Evolutionary conservation across 495 filamentous ascomycete species (phyloP).

Genomic region (Podospora fimiseda): DNA sequence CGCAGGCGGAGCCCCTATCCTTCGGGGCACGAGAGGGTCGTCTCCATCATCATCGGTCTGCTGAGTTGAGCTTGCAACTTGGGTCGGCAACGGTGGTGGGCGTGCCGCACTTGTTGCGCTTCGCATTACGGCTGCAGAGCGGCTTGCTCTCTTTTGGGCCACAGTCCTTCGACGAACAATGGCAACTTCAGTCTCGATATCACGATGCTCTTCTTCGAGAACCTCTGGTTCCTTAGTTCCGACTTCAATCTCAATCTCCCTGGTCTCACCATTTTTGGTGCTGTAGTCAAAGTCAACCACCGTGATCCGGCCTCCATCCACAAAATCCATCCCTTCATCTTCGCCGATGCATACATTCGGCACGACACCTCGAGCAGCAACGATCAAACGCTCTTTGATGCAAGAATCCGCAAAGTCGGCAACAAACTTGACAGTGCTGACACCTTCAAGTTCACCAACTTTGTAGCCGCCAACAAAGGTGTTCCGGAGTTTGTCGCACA

Average conservation of each 20-base stretch:
- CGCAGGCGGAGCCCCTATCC: slow-evolving; percentile 22
- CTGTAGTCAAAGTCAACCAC: slow-evolving; percentile 69
- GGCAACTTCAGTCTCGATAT: slow-evolving; percentile 75
- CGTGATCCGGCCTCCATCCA: slow-evolving; percentile 76
- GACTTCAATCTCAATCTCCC: slow-evolving; percentile 64
- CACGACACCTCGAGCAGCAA: slow-evolving; percentile 70
- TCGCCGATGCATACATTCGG: slow-evolving; percentile 52
- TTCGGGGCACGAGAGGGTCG: slow-evolving; percentile 38
- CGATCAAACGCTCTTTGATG: slow-evolving; percentile 56
- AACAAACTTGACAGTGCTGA: slow-evolving; percentile 60
- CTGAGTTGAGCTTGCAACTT: slow-evolving; percentile 5
- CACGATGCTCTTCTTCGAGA: slow-evolving; percentile 67
- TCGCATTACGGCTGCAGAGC: slow-evolving; percentile 32
- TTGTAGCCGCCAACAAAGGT: slow-evolving; percentile 55
- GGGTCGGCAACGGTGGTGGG: slow-evolving; percentile 19
- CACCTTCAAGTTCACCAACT: slow-evolving; percentile 48
- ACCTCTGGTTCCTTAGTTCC: slow-evolving; percentile 62
- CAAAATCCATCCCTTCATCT: slow-evolving; percentile 65
- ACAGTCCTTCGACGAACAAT: slow-evolving; percentile 71
- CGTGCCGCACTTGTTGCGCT: slow-evolving; percentile 24
- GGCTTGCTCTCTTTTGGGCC: slow-evolving; percentile 44
- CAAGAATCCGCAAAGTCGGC: slow-evolving; percentile 38
- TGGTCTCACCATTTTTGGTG: slow-evolving; percentile 45
- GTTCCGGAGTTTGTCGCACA: slow-evolving; percentile 59
- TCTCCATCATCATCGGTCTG: slow-evolving; percentile 28